Base-by-base conservation (phyloP, 148 eudicot species). In the Fagopyrum tataricum region DNA sequence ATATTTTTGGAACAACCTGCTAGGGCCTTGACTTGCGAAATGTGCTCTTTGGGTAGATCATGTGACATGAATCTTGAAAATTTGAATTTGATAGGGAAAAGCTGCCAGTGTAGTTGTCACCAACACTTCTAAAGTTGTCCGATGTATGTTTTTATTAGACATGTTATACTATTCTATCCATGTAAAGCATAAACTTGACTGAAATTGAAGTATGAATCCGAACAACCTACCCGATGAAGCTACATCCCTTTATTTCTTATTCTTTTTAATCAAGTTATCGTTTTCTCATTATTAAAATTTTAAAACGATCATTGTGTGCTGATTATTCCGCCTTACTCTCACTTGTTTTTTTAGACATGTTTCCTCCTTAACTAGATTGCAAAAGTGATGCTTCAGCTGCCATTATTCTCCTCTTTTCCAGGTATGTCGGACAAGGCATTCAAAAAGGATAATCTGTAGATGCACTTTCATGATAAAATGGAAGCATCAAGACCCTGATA, bases 391-490 rank as follows among this genome's bases (percentile, higher is more conserved):
- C 24, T 55, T 68, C 18, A 20, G 70, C 6, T 74, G 43, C 26
- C 40, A 5, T 43, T 37, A 24, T 6, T 41, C 24, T 41, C 49
- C 58, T 51, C 20, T 21, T 20, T 53, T 46, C 12, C 85, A 88
- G 92, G 85, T 17, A 59, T 17, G 72, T 26, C 76, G 73, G 64
- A 85, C 84, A 40, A 82, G 88, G 48, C 92, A 88, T 73, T 88
- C 89, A 40, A 84, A 81, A 79, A 86, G 81, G 78, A 76, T 58
- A 46, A 68, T 58, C 12, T 88, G 92, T 79, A 82, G 88, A 81
- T 88, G 89, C 83, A 86, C 76, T 81, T 88, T 86, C 78, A 73
- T 49, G 73, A 69, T 88, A 78, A 82, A 77, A 78, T 84, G 92
- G 89, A 78, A 81, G 44, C 69, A 61, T 61, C 67, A 64, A 75